Percentiles rank a stretch among this genome's conserved stretches.
phyloP scores from a whole-genome alignment of 2,329 filamentous ascomycete genomes.

The Cladophialophora yegresii region DNA sequence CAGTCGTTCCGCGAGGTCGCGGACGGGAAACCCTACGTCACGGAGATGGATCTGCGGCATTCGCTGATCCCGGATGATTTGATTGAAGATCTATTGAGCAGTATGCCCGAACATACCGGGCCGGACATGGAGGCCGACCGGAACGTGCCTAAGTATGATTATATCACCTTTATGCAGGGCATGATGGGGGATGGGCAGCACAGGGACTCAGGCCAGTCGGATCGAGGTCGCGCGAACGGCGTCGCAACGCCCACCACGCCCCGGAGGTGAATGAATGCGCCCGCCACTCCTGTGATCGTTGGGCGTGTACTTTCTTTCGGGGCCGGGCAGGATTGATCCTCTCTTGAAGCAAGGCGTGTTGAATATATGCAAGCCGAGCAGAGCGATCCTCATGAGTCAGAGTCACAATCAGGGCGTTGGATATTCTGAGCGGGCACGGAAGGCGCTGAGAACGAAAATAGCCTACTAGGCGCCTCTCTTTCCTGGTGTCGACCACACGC shows the following conservation, averaged over 20 bases:
- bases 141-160: constrained; percentile 86
- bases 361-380: background rate
- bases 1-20: constrained; percentile 97
- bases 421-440: constrained; percentile 4
- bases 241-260: constrained; percentile 30
- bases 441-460: constrained; percentile 6
- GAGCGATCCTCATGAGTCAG: constrained; percentile 7
- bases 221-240: constrained; percentile 26
- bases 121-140: constrained; percentile 85
- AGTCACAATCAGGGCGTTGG: background rate
- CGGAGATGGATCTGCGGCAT: constrained; percentile 93
- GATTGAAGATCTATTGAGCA: constrained; percentile 85
- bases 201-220: constrained; percentile 9
- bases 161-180: constrained; percentile 95
- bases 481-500: background rate
- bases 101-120: constrained; percentile 81
- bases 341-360: background rate
- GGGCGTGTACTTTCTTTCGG: constrained; percentile 1
- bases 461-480: background rate
- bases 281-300: background rate
- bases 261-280: constrained; percentile 16
- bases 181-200: constrained; percentile 57
- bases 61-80: constrained; percentile 95
- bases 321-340: background rate
- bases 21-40: constrained; percentile 98